Evolutionary conservation across 371 early-diverging fungal genomes (phyloP).

Genomic region (Syncephalastrum monosporum): DNA sequence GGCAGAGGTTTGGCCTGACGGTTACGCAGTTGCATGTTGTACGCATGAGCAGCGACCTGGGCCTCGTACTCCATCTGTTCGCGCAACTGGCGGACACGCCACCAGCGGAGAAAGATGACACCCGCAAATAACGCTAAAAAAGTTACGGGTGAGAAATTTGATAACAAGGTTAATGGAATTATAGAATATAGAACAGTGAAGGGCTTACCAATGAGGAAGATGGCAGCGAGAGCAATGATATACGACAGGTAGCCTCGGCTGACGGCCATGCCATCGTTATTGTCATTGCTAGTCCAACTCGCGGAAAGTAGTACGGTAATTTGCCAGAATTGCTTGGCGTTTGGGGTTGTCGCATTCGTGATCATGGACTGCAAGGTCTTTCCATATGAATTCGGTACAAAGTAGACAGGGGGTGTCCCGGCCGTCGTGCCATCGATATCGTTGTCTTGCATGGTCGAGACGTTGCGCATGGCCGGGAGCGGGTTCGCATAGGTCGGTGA

Average conservation of each 20-base stretch:
- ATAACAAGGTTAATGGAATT: neutral
- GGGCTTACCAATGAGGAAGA: constrained; percentile 39
- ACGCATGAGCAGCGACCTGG: constrained; percentile 8
- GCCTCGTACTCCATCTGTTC: constrained; percentile 15
- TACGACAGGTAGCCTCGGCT: constrained; percentile 39
- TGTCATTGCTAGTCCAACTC: neutral
- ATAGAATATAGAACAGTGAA: neutral
- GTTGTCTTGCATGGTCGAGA: constrained; percentile 35
- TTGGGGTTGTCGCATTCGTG: neutral
- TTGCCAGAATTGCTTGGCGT: neutral
- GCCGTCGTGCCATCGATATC: constrained; percentile 9
- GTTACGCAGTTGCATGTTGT: constrained; percentile 23
- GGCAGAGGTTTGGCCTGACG: constrained; percentile 34
- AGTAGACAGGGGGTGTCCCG: constrained; percentile 25
- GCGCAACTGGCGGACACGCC: constrained; percentile 34
- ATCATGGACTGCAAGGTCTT: neutral
- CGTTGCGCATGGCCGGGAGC: constrained; percentile 26
- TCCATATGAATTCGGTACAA: constrained; percentile 25
- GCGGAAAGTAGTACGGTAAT: too few relatives aligned
- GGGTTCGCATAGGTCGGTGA: neutral
- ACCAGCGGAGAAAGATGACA: constrained; percentile 43
- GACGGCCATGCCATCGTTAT: constrained; percentile 10
- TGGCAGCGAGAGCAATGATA: constrained; percentile 35
- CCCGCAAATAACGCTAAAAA: constrained; percentile 22
- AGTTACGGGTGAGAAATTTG: too few relatives aligned